Base-by-base conservation (phyloP, 177 flowering plant genomes). In the Vitis hybrid region DNA sequence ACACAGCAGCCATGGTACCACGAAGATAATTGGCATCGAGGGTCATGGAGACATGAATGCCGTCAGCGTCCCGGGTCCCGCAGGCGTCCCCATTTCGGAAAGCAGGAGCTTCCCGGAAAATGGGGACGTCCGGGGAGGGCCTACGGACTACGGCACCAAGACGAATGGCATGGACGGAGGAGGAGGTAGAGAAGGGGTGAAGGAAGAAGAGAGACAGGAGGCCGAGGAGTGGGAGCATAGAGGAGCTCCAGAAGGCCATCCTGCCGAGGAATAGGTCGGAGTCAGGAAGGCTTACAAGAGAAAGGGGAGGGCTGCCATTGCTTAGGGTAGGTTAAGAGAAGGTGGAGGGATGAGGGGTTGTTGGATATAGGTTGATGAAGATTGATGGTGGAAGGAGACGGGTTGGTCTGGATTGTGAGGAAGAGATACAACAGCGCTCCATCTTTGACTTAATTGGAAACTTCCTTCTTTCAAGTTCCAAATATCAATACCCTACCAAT, bases 41-140 rank as follows among this genome's bases (percentile, higher is more conserved):
- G 18, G 92, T 87, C 93, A 90, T 88, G 64, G 90, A 76, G 0
- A 88, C 72, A 63, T 89, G 92, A 68, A 89, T 85, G 1, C 10
- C 19, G 51, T 80, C 64, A 10, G 61, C 50, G 22, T 68, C 67
- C 0, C 19, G 0, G 11, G 76, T 62, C 13, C 73, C 77, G 56
- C 91, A 88, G 0, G 77, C 16, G 2, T 81, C 84, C 11, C 85
- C 86, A 15, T 89, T 89, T 18, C 85, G 83, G 64, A 87, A 89
- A 9, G 86, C 86, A 0, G 94, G 97, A 13, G 92, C 90, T 61
- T 88, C 97, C 2, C 81, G 82, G 85, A 90, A 89, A 39, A 72
- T 13, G 3, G 87, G 89, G 14, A 81, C 62, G 50, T 67, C 45
- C 3, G 39, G 22, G 45, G 84, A 52, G 6, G 76, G 75, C 21